Conservation (phyloP, 768 basidiomycete species). For the Amanita fuliginea region DNA sequence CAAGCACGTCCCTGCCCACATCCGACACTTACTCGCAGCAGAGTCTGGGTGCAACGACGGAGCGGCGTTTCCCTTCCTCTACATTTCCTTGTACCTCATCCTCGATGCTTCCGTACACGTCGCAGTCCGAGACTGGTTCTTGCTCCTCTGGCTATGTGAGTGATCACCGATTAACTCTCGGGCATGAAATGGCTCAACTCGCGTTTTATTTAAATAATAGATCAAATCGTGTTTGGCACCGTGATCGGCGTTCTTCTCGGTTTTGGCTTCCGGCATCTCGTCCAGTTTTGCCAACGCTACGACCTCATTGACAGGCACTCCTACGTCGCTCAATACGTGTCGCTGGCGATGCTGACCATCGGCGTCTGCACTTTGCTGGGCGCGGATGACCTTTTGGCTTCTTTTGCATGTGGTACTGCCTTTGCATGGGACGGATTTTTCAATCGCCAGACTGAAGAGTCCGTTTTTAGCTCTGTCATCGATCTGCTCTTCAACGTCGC, state of each 20-base stretch:
- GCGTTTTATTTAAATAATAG: conserved; percentile 31
- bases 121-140: conserved; percentile 82
- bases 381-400: conserved; percentile 88
- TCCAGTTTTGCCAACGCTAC: conserved; percentile 85
- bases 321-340: conserved; percentile 86
- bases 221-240: conserved; percentile 68
- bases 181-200: neutral
- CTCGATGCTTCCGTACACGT: conserved; percentile 47
- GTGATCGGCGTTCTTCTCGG: conserved; percentile 70
- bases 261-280: conserved; percentile 72
- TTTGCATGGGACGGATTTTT: conserved; percentile 97
- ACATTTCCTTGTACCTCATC: conserved; percentile 79
- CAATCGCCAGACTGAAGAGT: conserved; percentile 89
- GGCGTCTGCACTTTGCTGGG: conserved; percentile 80
- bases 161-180: neutral
- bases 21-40: conserved; percentile 51
- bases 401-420: conserved; percentile 90
- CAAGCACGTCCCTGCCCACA: conserved; percentile 87
- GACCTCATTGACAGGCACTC: conserved; percentile 90
- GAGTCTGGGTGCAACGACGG: conserved; percentile 97
- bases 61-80: conserved; percentile 92
- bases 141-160: conserved; percentile 79
- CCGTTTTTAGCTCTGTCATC: conserved; percentile 92
- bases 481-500: conserved; percentile 94
- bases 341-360: conserved; percentile 73